Percentiles rank a stretch among this genome's conserved stretches.
phyloP scores from a whole-genome alignment of 768 basidiomycete species.

The Lentinus tigrinus region DNA sequence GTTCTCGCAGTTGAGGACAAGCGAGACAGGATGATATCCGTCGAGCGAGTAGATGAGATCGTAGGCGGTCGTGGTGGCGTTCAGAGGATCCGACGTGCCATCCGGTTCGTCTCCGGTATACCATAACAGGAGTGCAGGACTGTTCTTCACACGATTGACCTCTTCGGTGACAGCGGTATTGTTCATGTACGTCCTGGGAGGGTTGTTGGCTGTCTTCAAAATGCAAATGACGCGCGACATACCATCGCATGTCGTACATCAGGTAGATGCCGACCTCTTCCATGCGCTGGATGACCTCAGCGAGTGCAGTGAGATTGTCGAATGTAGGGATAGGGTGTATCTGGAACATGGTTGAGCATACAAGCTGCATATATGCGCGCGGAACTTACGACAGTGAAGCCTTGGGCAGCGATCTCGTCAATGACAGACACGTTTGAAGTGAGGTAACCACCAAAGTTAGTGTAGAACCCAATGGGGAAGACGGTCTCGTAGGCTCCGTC shows the following conservation, averaged over 20 bases:
- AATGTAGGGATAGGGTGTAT: slow-evolving; percentile 74
- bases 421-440: slow-evolving; percentile 50
- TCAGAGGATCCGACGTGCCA: slow-evolving; percentile 64
- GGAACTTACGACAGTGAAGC: slow-evolving; percentile 39
- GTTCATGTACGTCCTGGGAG: slow-evolving; percentile 60
- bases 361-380: neutral
- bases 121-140: slow-evolving; percentile 69
- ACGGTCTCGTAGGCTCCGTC: slow-evolving; percentile 35
- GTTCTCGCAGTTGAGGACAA: slow-evolving; percentile 57
- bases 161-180: slow-evolving; percentile 58
- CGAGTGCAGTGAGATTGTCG: slow-evolving; percentile 54
- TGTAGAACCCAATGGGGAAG: slow-evolving; percentile 76
- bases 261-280: slow-evolving; percentile 68
- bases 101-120: slow-evolving; percentile 78
- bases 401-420: slow-evolving; percentile 57
- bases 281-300: slow-evolving; percentile 65
- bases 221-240: slow-evolving; percentile 5
- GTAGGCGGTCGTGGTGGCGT: slow-evolving; percentile 50
- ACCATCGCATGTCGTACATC: slow-evolving; percentile 83
- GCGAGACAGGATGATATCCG: slow-evolving; percentile 58
- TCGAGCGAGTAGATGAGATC: slow-evolving; percentile 49
- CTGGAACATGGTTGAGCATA: slow-evolving; percentile 28
- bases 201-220: neutral
- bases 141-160: slow-evolving; percentile 65
- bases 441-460: slow-evolving; percentile 55